phyloP scores from a whole-genome alignment of 768 basidiomycete species.

The Punctularia strigosozonata region DNA sequence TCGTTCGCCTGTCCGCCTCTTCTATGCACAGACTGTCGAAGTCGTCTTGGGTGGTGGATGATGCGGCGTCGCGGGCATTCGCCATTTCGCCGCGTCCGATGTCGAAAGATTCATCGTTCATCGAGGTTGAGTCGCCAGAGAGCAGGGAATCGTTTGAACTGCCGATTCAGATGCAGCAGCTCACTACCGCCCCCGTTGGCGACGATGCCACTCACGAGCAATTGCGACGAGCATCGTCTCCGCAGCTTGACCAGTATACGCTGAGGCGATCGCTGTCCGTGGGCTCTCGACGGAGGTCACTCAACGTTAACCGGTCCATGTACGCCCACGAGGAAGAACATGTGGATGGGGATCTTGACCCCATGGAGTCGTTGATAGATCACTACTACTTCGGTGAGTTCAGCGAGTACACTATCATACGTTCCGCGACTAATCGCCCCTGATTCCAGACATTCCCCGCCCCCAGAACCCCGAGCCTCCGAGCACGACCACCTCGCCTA shows the following conservation, averaged over 20 bases:
- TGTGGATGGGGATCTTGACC: background rate
- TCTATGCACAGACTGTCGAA: background rate
- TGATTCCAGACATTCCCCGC: background rate
- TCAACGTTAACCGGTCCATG: background rate
- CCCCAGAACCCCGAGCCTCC: background rate
- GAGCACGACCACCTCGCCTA: background rate
- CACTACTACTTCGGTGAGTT: constrained; percentile 23
- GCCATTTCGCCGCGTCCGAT: background rate
- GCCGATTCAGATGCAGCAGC: no score
- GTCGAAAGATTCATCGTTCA: background rate
- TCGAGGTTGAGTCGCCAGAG: constrained; percentile 25
- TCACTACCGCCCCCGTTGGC: no score
- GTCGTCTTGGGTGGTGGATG: no score
- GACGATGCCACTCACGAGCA: no score
- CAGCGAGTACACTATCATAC: background rate
- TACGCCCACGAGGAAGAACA: background rate
- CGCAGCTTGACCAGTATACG: background rate
- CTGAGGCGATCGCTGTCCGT: background rate
- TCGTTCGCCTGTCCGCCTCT: background rate
- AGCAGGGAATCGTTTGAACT: constrained; percentile 47
- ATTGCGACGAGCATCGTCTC: constrained; percentile 28
- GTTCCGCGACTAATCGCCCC: background rate
- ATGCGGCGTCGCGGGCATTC: no score
- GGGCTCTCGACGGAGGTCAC: background rate
- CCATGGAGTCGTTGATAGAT: constrained; percentile 21